Conservation (phyloP, 129 eudicot species). For the Arctium lappa region DNA sequence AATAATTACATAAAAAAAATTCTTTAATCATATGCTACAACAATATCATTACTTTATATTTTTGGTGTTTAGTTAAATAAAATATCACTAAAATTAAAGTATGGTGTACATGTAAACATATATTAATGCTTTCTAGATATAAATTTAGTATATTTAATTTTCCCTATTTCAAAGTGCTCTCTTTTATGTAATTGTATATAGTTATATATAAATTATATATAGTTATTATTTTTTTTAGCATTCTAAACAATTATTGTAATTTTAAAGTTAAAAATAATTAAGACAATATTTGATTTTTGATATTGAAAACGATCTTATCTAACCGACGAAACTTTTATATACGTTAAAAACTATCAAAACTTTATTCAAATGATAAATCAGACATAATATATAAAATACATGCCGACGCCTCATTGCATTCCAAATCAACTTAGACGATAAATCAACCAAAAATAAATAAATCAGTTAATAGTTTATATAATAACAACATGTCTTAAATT, state of each 20-base stretch:
- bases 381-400: neutral
- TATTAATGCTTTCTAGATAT: neutral
- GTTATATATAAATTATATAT: neutral
- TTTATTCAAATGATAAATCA: neutral
- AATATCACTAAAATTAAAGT: neutral
- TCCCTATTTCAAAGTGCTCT: neutral
- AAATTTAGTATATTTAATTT: neutral
- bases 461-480: neutral
- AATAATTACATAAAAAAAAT: neutral
- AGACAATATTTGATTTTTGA: neutral
- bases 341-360: neutral
- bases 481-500: neutral
- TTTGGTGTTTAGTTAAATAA: neutral
- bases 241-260: neutral
- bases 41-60: neutral
- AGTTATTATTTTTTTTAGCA: neutral
- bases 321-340: neutral
- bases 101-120: neutral
- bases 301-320: neutral
- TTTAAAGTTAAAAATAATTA: neutral
- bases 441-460: neutral
- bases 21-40: neutral
- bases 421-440: neutral
- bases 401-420: neutral
- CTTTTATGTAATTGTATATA: neutral